A percentile compares a stretch with the other conserved stretches of the same genome.
Evolutionary conservation across 2,329 filamentous ascomycete species (phyloP).

Genomic region (Ceratocystis papillata): DNA sequence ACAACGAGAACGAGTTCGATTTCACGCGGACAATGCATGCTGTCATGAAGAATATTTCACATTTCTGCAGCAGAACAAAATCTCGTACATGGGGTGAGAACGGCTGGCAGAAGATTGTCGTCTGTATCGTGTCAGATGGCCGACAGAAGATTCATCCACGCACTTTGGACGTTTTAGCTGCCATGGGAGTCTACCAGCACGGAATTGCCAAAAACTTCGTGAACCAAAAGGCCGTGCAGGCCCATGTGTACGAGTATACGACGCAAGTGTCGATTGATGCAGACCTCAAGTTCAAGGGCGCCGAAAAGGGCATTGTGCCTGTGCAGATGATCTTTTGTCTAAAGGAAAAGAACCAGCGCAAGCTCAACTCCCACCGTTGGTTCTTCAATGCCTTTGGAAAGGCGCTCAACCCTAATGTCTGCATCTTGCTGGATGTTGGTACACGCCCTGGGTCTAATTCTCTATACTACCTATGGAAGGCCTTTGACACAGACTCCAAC

Average conservation of each 20-base stretch:
- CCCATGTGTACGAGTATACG: conserved; percentile 97
- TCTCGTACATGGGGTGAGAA: conserved; percentile 94
- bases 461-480: conserved; percentile 98
- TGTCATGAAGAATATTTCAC: conserved; percentile 94
- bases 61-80: conserved; percentile 87
- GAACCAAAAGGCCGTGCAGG: conserved; percentile 89
- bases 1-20: conserved; percentile 94
- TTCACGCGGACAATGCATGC: conserved; percentile 98
- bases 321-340: conserved; percentile 98
- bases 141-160: conserved; percentile 81
- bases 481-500: conserved; percentile 94
- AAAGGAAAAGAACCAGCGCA: conserved; percentile 95
- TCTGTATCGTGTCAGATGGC: conserved; percentile 91
- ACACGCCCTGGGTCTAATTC: conserved; percentile 81
- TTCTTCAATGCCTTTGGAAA: conserved; percentile 98
- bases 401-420: conserved; percentile 88
- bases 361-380: conserved; percentile 97
- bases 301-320: conserved; percentile 96
- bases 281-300: conserved; percentile 96
- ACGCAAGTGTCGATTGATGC: conserved; percentile 94
- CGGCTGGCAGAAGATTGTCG: conserved; percentile 98
- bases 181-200: conserved; percentile 96
- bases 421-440: conserved; percentile 91
- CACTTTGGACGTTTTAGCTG: conserved; percentile 85
- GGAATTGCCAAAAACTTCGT: conserved; percentile 98